Base-by-base conservation (phyloP, 2,329 filamentous ascomycete species). In the Rhytidhysteron rufulum region DNA sequence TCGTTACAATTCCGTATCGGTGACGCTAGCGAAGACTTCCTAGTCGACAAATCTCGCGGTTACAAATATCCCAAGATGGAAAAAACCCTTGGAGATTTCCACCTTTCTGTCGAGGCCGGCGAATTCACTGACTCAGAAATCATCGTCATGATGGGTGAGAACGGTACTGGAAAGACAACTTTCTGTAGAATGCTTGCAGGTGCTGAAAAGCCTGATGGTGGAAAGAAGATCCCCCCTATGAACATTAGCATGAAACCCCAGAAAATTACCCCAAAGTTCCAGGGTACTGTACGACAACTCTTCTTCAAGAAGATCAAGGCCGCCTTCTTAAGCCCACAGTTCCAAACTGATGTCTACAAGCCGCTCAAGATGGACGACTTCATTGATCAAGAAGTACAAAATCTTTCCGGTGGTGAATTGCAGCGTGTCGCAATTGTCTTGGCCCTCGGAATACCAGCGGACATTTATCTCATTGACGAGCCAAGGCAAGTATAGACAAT, bases 301-400 rank as follows among this genome's bases (percentile, higher is more conserved):
- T 97, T 98, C 78, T 95, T 97, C 82, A 98, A 98, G 84, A 91
- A 93, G 75, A 98, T 98, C 72, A 95, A 95, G 79, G 83, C 89
- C 47, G 84, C 91, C 27, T 98, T 98, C 80, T 69, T 98, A 57
- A 93, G 84, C 55, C 93, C 93, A 21, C 93, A 98, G 69, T 98
- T 98, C 79, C 93, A 98, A 76, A 98, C 93, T 11, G 93, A 98
- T 67, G 94, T 98, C 42, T 94, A 97, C 74, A 97, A 97, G 76
- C 93, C 94, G n/a, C 80, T 98, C 46, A 96, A 95, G 75, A 83
- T 98, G 46, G 93, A 98, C 38, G 93, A 97, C 65, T 98, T 98
- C 70, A 97, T 98, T 62, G 93, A 98, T 65, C 93, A 98, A 70
- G 94, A 98, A 73, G 93, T 98, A 54, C 95, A 96, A 77, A 95